A percentile compares a stretch with the other conserved stretches of the same genome.
These are phyloP conservation scores for Penicillium cinerascens DNA, from an alignment of 495 filamentous ascomycete genomes.

Conservation along the genomic window DNA sequence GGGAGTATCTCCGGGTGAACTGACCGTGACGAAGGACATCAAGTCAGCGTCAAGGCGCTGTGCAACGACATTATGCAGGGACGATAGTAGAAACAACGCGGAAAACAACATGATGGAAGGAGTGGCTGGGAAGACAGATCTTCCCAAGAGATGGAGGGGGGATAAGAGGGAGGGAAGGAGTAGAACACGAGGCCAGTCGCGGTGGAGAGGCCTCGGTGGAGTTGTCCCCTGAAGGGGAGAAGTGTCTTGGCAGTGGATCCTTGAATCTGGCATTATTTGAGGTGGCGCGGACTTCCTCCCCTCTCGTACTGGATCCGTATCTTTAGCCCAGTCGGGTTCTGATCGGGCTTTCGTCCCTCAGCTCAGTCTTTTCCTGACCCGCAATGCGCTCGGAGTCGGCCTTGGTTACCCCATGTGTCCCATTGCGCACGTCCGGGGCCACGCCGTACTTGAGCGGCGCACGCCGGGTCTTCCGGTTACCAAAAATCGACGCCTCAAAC, in stretches of 20 bases:
- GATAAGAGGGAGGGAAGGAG: neutral
- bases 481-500: neutral
- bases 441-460: too few species aligned
- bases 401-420: too few species aligned
- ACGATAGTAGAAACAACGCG: constrained; percentile 26
- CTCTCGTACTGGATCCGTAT: constrained; percentile 9
- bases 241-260: constrained; percentile 22
- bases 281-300: constrained; percentile 1
- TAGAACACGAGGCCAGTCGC: neutral
- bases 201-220: too few species aligned
- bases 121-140: constrained; percentile 32
- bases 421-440: too few species aligned
- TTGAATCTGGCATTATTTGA: constrained; percentile 34
- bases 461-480: too few species aligned
- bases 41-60: constrained; percentile 33
- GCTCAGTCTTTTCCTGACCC: neutral
- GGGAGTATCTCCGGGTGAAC: neutral
- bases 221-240: too few species aligned
- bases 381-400: neutral
- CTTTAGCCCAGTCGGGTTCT: constrained; percentile 7
- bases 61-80: constrained; percentile 25
- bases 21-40: constrained; percentile 41
- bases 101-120: constrained; percentile 31
- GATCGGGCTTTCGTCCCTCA: neutral
- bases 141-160: constrained; percentile 8